Base-by-base conservation (phyloP, 331 rosid species). In the Pyrus hybrid region DNA sequence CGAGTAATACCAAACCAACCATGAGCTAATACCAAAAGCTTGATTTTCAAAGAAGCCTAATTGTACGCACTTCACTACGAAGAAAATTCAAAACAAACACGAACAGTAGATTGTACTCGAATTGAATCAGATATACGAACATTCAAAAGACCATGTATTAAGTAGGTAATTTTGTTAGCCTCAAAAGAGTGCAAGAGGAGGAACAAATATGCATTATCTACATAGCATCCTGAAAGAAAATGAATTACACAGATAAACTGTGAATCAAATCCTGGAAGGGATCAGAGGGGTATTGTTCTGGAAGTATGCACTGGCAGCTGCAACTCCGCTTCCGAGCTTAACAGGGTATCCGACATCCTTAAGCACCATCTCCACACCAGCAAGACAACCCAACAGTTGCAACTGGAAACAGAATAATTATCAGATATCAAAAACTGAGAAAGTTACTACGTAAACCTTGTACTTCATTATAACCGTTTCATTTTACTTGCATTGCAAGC, bases 301-400 rank as follows among this genome's bases (percentile, higher is more conserved):
- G 60, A 95, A 86, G 80, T 83, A 92, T 32, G 96, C 91, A 84
- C 87, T 67, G 70, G 99, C 99, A 78, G 99, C 99, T 76, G 81
- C 98, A 77, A 95, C 93, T 74, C 99, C 99, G 64, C 97, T 95
- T 72, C 99, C 99, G 17, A 90, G 90, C 93, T 88, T 90, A 14
- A 95, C 90, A 26, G 99, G 98, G 82, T 92, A 95, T 1, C 99
- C 98, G 69, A 92, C 98, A 70, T 95, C 99, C 82, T 81, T 91
- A 12, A 95, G 97, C 45, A 95, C 82, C 98, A 95, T 92, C 90
- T 95, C 99, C 82, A 95, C 99, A 77, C 99, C 99, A 89, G 97
- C 96, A 82, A 95, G 93, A 86, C 93, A 87, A 6, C 97, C 99
- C 93, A 94, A 77, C 74, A 94, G 84, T 94, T 94, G 99, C 86